Percentiles rank a stretch among this genome's conserved stretches.
phyloP scores from a whole-genome alignment of 495 filamentous ascomycete species.

The Penicillium paxilli region DNA sequence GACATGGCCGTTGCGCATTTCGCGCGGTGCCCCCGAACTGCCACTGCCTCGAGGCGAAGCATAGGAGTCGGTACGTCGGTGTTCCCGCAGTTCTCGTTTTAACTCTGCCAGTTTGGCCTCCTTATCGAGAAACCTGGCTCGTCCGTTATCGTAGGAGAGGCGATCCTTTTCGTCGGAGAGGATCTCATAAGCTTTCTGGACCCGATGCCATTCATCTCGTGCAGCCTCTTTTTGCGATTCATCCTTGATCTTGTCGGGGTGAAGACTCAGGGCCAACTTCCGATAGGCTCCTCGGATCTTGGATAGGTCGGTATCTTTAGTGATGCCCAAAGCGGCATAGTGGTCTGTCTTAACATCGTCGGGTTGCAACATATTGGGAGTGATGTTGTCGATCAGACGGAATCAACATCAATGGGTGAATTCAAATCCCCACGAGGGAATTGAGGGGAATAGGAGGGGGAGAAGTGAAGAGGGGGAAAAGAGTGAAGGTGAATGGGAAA shows the following conservation, averaged over 20 bases:
- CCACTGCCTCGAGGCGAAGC: conserved; percentile 22
- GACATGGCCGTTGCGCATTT: conserved; percentile 45
- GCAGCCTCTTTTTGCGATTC: conserved; percentile 65
- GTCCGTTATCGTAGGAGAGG: conserved; percentile 46
- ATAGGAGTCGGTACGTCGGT: conserved; percentile 30
- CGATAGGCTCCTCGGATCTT: conserved; percentile 82
- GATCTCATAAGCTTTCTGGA: conserved; percentile 91
- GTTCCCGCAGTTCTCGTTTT: conserved; percentile 50
- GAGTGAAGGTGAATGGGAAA: conserved; percentile 17
- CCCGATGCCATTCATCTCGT: conserved; percentile 84
- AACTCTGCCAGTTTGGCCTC: conserved; percentile 64
- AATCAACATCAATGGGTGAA: not conserved
- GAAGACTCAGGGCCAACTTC: conserved; percentile 89
- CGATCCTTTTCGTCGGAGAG: conserved; percentile 63
- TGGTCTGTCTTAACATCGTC: conserved; percentile 53
- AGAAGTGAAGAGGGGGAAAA: conserved; percentile 16
- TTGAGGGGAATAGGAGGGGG: conserved; percentile 24
- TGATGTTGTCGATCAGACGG: conserved; percentile 49
- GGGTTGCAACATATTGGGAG: conserved; percentile 49
- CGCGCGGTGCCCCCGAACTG: conserved; percentile 24
- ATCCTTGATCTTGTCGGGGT: conserved; percentile 93
- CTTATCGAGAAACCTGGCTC: conserved; percentile 71
- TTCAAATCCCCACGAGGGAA: conserved; percentile 2
- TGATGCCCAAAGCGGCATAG: conserved; percentile 77
- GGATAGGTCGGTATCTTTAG: conserved; percentile 68